These are phyloP conservation scores for Lagerstroemia speciosa DNA, from an alignment of 345 rosid species.

Conservation along the genomic window DNA sequence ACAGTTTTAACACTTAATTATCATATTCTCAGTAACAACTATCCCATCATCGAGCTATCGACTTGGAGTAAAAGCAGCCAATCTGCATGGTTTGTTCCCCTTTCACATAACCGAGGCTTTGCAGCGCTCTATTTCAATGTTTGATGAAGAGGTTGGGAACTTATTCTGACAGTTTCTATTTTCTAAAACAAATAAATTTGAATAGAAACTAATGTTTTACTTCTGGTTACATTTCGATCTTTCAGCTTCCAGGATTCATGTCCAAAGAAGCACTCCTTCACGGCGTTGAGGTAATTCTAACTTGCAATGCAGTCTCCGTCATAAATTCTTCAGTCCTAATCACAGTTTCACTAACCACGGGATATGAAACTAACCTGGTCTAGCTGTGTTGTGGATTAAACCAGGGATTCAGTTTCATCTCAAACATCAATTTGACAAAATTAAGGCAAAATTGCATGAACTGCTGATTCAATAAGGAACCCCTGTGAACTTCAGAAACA, in stretches of 20 bases:
- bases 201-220: conserved; percentile 1
- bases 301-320: not conserved
- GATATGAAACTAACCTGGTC: not conserved
- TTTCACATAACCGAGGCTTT: conserved; percentile 59
- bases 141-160: conserved; percentile 63
- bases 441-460: too few relatives aligned
- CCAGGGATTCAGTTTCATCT: not conserved
- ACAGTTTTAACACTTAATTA: not conserved
- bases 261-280: conserved; percentile 85
- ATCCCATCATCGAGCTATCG: conserved; percentile 89
- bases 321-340: not conserved
- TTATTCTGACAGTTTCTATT: not conserved
- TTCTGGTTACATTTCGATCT: conserved; percentile 13
- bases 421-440: not conserved
- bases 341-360: not conserved
- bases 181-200: not conserved
- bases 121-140: conserved; percentile 50
- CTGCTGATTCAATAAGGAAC: not conserved
- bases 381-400: not conserved
- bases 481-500: too few relatives aligned
- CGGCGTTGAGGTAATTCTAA: conserved; percentile 69
- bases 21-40: conserved; percentile 38
- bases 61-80: conserved; percentile 76
- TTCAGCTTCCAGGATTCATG: conserved; percentile 87
- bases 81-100: conserved; percentile 76